Conservation (phyloP, 192 early-diverging fungal genomes). For the Phycomyces nitens region DNA sequence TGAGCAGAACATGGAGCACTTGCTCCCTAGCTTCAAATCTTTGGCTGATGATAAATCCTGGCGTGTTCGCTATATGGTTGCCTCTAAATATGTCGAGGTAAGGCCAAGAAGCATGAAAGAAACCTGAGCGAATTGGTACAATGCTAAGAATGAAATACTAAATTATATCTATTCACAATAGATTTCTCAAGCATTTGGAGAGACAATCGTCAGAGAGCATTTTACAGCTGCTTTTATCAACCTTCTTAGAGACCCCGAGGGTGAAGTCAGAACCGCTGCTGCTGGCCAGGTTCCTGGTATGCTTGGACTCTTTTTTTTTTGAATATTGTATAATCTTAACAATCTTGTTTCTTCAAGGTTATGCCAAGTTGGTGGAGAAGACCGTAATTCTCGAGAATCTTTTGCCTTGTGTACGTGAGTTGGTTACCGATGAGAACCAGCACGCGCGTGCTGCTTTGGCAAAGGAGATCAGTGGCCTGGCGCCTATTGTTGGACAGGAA, state of each 20-base stretch:
- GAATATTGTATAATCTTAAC: too few species aligned
- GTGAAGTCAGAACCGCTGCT: constrained; percentile 94
- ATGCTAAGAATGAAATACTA: too few species aligned
- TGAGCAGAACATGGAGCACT: constrained; percentile 74
- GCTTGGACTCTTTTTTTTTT: neutral
- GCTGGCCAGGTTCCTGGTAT: constrained; percentile 88
- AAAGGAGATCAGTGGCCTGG: constrained; percentile 93
- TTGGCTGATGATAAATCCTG: constrained; percentile 93
- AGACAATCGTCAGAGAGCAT: constrained; percentile 79
- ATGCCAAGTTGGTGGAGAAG: constrained; percentile 69
- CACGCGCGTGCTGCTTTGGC: constrained; percentile 94
- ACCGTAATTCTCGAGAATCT: constrained; percentile 77
- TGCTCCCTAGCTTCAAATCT: constrained; percentile 67
- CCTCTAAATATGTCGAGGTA: constrained; percentile 95
- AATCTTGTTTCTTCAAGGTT: constrained; percentile 34
- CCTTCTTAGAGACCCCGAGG: constrained; percentile 92
- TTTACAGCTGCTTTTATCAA: constrained; percentile 82
- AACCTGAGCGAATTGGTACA: too few species aligned
- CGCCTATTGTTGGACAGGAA: constrained; percentile 93
- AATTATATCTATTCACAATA: constrained; percentile 22
- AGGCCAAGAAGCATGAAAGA: neutral
- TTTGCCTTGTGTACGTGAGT: constrained; percentile 87
- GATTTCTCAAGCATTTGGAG: constrained; percentile 78
- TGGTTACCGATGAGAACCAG: constrained; percentile 94
- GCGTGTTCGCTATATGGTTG: constrained; percentile 99